Base-by-base conservation (phyloP, 768 basidiomycete genomes). In the Tricholoma flavovirens region DNA sequence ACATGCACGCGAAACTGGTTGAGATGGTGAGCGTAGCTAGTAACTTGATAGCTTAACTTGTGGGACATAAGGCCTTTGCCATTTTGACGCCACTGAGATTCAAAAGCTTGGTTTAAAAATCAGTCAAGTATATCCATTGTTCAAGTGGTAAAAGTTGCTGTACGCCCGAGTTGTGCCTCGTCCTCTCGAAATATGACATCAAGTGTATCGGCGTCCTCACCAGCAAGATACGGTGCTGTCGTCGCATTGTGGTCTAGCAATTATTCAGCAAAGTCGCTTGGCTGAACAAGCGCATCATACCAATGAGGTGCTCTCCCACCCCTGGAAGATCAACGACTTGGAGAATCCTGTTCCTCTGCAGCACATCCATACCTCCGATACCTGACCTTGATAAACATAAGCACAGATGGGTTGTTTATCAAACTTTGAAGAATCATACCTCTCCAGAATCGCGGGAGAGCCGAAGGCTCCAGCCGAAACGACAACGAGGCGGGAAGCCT, bases 121-220 rank as follows among this genome's bases (percentile, higher is more conserved):
- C 3, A 40, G 38, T 26, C n/a, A n/a, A n/a, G 29, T 7, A 7
- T 26, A 9, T 29, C 6, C 24, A 46, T 48, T 29, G 3, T 15
- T 2, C n/a, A 15, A 5, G 17, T 15, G 21, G 19, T 17, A 30
- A 61, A n/a, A 48, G 4, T 35, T 8, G 19, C 61, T 75, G 59
- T 56, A 83, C 83, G 64, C 50, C 77, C 64, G 7, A 75, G 56
- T 22, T 71, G 73, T 9, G 66, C 73, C 46, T 69, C 62, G 15
- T 69, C 69, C 10, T 72, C 74, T 10, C 76, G 69, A 55, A 77
- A 75, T 10, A 83, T 67, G 1, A 61, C 64, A 61, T 84, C 81
- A 62, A 84, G 60, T 0, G 83, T 83, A 19, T 77, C 67, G 1
- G 75, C 72, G 40, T 78, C 75, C 3, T 79, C 74, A 12, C 68